Conservation (phyloP, 495 filamentous ascomycete genomes). For the Aspergillus biplanus region DNA sequence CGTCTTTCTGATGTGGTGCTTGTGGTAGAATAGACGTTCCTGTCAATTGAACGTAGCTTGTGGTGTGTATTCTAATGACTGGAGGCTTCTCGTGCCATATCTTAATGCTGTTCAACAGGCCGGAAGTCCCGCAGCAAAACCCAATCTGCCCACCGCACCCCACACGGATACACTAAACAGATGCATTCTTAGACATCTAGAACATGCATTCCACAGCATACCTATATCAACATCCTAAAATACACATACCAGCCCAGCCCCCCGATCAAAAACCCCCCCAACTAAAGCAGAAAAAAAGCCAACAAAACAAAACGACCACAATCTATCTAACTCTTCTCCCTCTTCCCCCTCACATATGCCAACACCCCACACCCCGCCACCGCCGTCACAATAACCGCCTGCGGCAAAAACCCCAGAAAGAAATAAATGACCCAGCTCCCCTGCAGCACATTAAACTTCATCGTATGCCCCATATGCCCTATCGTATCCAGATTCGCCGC, state of each 20-base stretch:
- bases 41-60: background rate
- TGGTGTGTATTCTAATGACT: background rate
- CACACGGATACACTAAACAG: background rate
- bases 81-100: background rate
- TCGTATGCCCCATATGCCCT: background rate
- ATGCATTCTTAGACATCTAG: background rate
- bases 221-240: background rate
- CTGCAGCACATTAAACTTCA: background rate
- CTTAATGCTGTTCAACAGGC: background rate
- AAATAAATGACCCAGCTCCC: conserved; percentile 5
- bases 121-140: background rate
- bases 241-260: background rate
- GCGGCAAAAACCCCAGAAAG: conserved; percentile 3
- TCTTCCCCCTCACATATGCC: background rate
- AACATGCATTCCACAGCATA: no score
- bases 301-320: background rate
- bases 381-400: background rate
- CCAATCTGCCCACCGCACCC: background rate
- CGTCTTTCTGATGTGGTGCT: background rate
- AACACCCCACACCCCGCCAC: conserved; percentile 1
- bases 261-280: background rate
- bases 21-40: no score
- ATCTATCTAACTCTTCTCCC: background rate
- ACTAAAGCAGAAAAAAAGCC: background rate
- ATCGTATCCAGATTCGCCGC: conserved; percentile 10